Percentiles rank a stretch among this genome's conserved stretches.
phyloP scores from a whole-genome alignment of 345 rosid species.

The Linum trigynum region DNA sequence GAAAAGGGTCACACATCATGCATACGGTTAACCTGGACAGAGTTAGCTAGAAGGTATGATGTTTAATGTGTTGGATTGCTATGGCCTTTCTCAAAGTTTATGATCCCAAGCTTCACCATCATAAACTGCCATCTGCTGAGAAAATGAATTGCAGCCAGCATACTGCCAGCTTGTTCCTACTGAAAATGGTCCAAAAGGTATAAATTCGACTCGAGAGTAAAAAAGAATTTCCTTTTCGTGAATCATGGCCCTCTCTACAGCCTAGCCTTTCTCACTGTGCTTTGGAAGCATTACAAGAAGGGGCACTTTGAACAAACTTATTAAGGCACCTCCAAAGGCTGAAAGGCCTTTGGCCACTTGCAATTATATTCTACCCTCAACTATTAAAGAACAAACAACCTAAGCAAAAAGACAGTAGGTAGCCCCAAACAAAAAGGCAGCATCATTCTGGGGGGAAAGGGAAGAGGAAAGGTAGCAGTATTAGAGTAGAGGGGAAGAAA shows the following conservation, averaged over 20 bases:
- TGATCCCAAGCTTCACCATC: no score
- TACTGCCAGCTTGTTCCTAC: not conserved
- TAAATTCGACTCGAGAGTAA: not conserved
- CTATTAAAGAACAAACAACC: no score
- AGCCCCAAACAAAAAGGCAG: conserved; percentile 10
- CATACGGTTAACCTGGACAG: no score
- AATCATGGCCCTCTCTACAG: not conserved
- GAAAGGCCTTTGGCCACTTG: no score
- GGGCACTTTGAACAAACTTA: no score
- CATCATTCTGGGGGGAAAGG: conserved; percentile 17
- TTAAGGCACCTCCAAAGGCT: no score
- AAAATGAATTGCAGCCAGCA: not conserved
- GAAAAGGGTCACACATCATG: no score
- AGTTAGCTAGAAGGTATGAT: not conserved
- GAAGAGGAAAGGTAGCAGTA: conserved; percentile 9
- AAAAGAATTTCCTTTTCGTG: not conserved
- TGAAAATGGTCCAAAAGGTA: not conserved
- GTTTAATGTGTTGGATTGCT: no score
- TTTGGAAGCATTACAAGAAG: no score
- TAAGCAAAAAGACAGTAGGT: not conserved
- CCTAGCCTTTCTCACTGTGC: no score
- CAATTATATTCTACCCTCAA: no score
- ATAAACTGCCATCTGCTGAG: not conserved
- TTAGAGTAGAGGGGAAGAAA: conserved; percentile 3
- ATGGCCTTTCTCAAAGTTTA: not conserved